phyloP scores from a whole-genome alignment of 2,329 filamentous ascomycete genomes.

The Hymenoscyphus fructigenus region DNA sequence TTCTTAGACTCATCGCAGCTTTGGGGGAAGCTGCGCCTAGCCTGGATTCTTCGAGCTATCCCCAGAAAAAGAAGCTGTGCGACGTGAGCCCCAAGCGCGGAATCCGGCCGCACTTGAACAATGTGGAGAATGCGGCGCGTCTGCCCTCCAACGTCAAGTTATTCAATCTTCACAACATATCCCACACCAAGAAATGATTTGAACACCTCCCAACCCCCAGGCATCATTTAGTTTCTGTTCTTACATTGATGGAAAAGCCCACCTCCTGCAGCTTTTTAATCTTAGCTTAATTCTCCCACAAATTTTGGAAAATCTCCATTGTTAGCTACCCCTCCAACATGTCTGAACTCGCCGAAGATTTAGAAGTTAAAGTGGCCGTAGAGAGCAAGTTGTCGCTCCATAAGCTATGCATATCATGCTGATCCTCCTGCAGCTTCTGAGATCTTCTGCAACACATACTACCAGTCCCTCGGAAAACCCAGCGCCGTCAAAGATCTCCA shows the following conservation, averaged over 20 bases:
- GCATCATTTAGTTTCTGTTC: background rate
- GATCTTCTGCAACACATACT: conserved; percentile 71
- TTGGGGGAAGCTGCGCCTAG: background rate
- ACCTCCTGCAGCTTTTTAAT: background rate
- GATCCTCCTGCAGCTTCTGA: conserved; percentile 57
- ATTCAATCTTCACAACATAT: background rate
- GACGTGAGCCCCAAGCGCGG: conserved; percentile 4
- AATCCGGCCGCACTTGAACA: background rate
- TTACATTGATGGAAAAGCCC: background rate
- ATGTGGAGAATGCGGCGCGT: background rate
- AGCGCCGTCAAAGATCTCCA: conserved; percentile 51
- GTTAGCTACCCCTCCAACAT: conserved; percentile 20
- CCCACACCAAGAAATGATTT: background rate
- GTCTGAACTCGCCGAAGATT: conserved; percentile 50
- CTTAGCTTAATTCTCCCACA: background rate
- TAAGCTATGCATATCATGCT: background rate
- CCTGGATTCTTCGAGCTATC: background rate
- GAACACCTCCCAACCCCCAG: background rate
- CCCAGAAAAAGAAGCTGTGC: background rate
- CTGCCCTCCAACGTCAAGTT: conserved; percentile 4
- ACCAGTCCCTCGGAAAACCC: conserved; percentile 65
- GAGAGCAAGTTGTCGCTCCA: conserved; percentile 34
- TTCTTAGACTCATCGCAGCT: conserved; percentile 26
- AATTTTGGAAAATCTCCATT: background rate
- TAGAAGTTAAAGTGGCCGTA: conserved; percentile 38